Evolutionary conservation across 768 basidiomycete species (phyloP), one percentile per base, ranked within the genome.

Genomic region (Gloeostereum incarnatum): DNA sequence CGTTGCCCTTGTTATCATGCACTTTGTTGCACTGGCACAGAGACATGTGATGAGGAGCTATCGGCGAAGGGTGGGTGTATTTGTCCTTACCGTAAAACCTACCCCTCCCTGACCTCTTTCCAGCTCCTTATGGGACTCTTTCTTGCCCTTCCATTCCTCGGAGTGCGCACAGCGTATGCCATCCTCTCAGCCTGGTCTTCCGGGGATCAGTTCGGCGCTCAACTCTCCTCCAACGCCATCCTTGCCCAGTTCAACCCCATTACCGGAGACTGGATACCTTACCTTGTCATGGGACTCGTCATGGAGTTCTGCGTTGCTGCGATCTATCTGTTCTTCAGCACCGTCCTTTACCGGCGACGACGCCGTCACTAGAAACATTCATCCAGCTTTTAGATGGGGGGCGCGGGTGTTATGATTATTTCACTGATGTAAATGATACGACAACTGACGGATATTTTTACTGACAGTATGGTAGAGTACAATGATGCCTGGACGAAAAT

Each of bases 151-250:
- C 78, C 78, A 4, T 73, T 81, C 56, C 60, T 84, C 22, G 72
- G 69, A 13, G 68, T 73, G 23, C 67, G 70, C 38, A 64, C 69
- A 40, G 60, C 64, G n/a, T 83, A 82, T 49, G 63, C 68, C 31
- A 56, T 83, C 24, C 63, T 83, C 29, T 63, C 71, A 19, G 69
- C 69, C 5, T 82, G 71, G 60, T 76, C 78, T 16, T 59, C 78
- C 11, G 61, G 65, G 9, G 65, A 67, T 43, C 49, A 64, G 33
- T 62, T 67, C 35, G 70, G 66, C 38, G 33, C 42, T 20, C 31
- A 56, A 33, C 55, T 51, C 20, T 65, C 66, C 6, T 43, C 57
- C 16, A 69, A 69, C 44, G 44, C 59, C 14, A 55, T 60, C 4
- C 63, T 81, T 5, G 67, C 66, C 25, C 67, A 68, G 50, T 72